Conservation (phyloP, 306 rosid species). For the Rubus parviflorus region DNA sequence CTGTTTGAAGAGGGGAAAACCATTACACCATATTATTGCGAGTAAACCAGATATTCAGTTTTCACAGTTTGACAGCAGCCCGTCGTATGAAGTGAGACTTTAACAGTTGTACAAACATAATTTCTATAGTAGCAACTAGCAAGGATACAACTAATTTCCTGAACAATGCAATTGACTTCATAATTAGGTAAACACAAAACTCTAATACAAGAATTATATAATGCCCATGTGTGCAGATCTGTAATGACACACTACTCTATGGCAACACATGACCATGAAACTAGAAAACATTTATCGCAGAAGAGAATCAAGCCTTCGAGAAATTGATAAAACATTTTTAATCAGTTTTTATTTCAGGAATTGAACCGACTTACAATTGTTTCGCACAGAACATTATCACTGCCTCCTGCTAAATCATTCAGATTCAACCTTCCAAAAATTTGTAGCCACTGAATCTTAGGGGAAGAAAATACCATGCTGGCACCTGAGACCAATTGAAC, state of each 20-base stretch:
- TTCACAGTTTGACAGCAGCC: not conserved
- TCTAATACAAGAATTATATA: not conserved
- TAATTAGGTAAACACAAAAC: not conserved
- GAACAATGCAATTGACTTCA: not conserved
- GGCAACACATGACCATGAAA: not conserved
- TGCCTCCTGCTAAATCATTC: conserved; percentile 21
- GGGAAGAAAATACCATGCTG: conserved; percentile 41
- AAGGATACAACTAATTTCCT: not conserved
- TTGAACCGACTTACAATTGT: conserved; percentile 29
- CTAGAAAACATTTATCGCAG: not conserved
- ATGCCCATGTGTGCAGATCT: not conserved
- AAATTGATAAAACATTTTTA: not conserved
- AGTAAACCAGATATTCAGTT: not conserved
- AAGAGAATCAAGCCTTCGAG: not conserved
- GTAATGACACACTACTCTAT: not conserved
- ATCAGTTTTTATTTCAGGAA: not conserved
- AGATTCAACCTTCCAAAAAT: conserved; percentile 25
- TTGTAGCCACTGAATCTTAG: conserved; percentile 42
- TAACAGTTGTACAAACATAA: not conserved
- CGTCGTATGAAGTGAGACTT: not conserved
- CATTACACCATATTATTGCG: not conserved
- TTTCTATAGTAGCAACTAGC: not conserved
- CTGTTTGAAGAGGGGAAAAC: conserved; percentile 18
- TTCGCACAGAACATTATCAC: conserved; percentile 17
- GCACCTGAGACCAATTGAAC: conserved; percentile 44